These are phyloP conservation scores for Penicillium oxalicum DNA, from an alignment of 2,329 filamentous ascomycete species.

Conservation along the genomic window DNA sequence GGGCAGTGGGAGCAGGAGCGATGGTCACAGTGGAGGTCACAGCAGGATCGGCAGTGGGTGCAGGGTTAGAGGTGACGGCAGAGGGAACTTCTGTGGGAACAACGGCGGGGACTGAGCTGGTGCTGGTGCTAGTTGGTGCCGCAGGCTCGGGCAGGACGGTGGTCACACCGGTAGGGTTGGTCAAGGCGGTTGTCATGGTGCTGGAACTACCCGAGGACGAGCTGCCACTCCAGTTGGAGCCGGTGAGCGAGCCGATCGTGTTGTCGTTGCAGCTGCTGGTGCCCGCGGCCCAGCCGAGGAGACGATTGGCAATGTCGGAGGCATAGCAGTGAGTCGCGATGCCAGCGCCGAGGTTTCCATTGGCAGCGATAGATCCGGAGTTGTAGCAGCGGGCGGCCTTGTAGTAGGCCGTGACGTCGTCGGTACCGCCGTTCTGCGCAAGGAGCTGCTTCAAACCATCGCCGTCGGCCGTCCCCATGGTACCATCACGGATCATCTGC, in stretches of 20 bases:
- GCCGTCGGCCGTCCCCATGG: constrained; percentile 29
- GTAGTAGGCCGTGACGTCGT: constrained; percentile 23
- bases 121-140: neutral
- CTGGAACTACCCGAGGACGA: constrained; percentile 9
- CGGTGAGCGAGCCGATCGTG: constrained; percentile 12
- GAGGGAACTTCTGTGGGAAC: neutral
- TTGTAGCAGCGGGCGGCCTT: constrained; percentile 40
- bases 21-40: constrained; percentile 16
- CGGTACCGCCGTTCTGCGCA: constrained; percentile 19
- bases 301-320: constrained; percentile 26
- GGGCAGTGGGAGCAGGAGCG: constrained; percentile 3
- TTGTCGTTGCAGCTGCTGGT: constrained; percentile 14
- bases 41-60: neutral
- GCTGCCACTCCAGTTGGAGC: constrained; percentile 6
- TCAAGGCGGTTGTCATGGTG: constrained; percentile 3
- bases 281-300: constrained; percentile 21
- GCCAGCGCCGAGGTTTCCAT: constrained; percentile 29
- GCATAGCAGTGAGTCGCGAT: constrained; percentile 25
- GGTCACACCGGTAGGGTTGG: constrained; percentile 1
- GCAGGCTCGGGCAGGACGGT: constrained; percentile 2
- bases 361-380: constrained; percentile 31
- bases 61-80: constrained; percentile 2
- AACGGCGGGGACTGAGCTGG: neutral
- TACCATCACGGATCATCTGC: constrained; percentile 39
- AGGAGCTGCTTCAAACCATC: constrained; percentile 34